phyloP scores from a whole-genome alignment of 306 rosid genomes.

The Cucurbita argyrosperma region DNA sequence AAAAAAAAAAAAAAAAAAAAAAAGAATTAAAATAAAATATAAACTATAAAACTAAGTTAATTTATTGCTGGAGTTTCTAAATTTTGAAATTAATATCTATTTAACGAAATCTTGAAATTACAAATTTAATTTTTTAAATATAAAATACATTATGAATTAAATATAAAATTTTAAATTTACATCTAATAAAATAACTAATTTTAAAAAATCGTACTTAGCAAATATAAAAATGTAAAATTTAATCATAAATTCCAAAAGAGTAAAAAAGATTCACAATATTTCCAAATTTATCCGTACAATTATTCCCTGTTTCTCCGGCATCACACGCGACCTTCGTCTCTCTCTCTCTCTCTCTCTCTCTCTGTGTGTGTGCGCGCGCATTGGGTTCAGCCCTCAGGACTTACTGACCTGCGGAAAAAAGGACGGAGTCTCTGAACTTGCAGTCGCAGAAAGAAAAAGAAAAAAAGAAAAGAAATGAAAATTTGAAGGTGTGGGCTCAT shows the following conservation, averaged over 20 bases:
- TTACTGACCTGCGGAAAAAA: background rate
- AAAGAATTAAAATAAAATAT: too few species aligned
- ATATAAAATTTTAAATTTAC: too few species aligned
- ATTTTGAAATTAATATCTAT: too few species aligned
- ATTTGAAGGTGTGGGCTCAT: background rate
- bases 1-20: too few species aligned
- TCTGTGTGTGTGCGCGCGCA: too few species aligned
- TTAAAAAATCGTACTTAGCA: too few species aligned
- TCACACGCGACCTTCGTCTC: conserved; percentile 10
- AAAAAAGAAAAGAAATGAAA: background rate
- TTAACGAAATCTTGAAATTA: too few species aligned
- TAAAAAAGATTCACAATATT: background rate
- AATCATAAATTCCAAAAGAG: background rate
- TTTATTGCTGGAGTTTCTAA: too few species aligned
- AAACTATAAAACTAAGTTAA: too few species aligned
- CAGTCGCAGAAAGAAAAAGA: background rate
- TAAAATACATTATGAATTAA: too few species aligned
- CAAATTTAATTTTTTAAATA: too few species aligned
- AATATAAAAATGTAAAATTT: background rate
- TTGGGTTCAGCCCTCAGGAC: background rate
- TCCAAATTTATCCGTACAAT: background rate
- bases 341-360: background rate
- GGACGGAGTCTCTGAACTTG: background rate
- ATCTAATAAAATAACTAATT: too few species aligned
- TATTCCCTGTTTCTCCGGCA: conserved; percentile 7